Evolutionary conservation across 78 protist genomes (phyloP).

Genomic region (slime mould (Dictyostelium discoideum)): dicty_2.7 NC_007089.4:1717001-1717500

Average conservation of each 20-base stretch:
- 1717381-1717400: not conserved
- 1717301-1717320: constrained; percentile 41
- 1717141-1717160: constrained; percentile 68
- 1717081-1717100: constrained; percentile 1
- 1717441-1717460: constrained; percentile 34
- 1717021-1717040: constrained; percentile 63
- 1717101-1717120: constrained; percentile 42
- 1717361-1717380: not conserved
- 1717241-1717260: constrained; percentile 24
- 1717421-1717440: not conserved
- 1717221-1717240: constrained; percentile 17
- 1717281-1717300: constrained; percentile 53
- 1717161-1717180: constrained; percentile 51
- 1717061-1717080: constrained; percentile 26
- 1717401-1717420: not conserved
- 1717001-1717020: constrained; percentile 34
- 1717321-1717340: constrained; percentile 28
- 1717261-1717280: constrained; percentile 46
- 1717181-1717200: constrained; percentile 40
- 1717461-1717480: constrained; percentile 13
- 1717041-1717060: constrained; percentile 52
- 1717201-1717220: constrained; percentile 56
- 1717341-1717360: constrained; percentile 6
- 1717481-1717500: constrained; percentile 31
- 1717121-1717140: constrained; percentile 26